Evolutionary conservation across 169 alveolate genomes (phyloP), one percentile per base, ranked within the genome.

Genomic region (Plasmodium gaboni): DNA sequence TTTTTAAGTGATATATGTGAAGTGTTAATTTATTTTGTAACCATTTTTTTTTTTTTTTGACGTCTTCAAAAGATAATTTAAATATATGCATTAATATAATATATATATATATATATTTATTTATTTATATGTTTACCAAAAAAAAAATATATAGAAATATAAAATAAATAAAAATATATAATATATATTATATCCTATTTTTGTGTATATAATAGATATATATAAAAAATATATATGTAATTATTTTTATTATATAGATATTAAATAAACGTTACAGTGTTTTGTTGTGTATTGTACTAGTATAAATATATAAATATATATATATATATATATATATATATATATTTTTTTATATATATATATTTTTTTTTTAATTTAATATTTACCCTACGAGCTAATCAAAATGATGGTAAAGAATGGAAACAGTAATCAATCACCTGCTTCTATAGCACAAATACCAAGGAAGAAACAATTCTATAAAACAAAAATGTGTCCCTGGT

Each of bases 401-500:
- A 38, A 51, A 38, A 78, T 78, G 89, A 44, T 78, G 89, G 26
- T 42, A 3, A 78, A 78, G 46, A 78, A 78, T 60, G 46, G 46
- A 38, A 46, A 32, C 48, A 78, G 50, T 44, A 78, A 19, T 15
- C 89, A 78, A 26, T 65, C 89, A 9, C 17, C 89, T 13, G 64
- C 64, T 51, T 70, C 67, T 22, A 69, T 78, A 26, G 65, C 89
- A 44, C 89, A 78, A 51, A 78, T 78, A 50, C 89, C 89, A 64
- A 13, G 89, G 50, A 78, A 78, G 68, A 78, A 78, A 55, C 89
- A 78, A 78, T 78, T 78, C 53, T 78, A 78, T 55, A 78, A 78
- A 51, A 78, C 89, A 3, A 78, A 78, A 46, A 78, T 78, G 89
- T 78, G 89, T 24, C 89, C 89, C 1, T 78, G 89, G 89, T 78